Percentiles rank a stretch among this genome's conserved stretches.
Evolutionary conservation across 257 asterid genomes (phyloP).

Genomic region (Forsythia viridissima): DNA sequence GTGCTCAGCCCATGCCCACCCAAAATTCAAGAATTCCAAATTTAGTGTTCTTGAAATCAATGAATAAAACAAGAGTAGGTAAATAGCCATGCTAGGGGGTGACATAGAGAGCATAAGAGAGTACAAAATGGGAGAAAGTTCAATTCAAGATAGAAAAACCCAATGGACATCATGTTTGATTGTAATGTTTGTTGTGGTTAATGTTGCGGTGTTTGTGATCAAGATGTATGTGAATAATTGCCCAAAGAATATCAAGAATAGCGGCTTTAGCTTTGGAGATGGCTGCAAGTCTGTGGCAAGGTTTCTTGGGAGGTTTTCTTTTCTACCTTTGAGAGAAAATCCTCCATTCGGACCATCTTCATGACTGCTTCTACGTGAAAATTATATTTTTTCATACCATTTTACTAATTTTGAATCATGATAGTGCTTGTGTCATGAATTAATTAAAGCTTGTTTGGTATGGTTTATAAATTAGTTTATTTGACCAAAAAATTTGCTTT

Average conservation of each 20-base stretch:
- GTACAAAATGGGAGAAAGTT: too few species aligned
- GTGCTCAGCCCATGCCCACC: too few species aligned
- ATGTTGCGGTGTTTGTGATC: constrained; percentile 57
- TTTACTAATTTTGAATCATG: background rate
- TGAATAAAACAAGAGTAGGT: background rate
- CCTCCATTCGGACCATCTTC: constrained; percentile 86
- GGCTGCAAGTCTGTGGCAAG: constrained; percentile 51
- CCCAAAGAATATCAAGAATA: constrained; percentile 38
- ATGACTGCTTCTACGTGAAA: too few species aligned
- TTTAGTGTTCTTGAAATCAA: background rate
- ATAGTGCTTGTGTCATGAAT: background rate
- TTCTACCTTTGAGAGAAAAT: constrained; percentile 75
- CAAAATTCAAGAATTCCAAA: background rate
- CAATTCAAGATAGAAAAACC: constrained; percentile 33
- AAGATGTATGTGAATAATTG: constrained; percentile 76
- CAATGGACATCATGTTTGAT: constrained; percentile 79
- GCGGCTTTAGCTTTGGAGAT: constrained; percentile 18
- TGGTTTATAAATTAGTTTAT: too few species aligned
- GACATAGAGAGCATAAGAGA: constrained; percentile 55
- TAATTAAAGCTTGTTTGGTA: too few species aligned
- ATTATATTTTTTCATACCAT: background rate
- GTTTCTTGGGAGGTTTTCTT: constrained; percentile 76
- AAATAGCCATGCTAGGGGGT: constrained; percentile 44
- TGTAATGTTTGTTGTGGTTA: constrained; percentile 66
- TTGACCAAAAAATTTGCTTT: too few species aligned